phyloP scores from a whole-genome alignment of 148 eudicot species.

The Fallopia convolvulus region DNA sequence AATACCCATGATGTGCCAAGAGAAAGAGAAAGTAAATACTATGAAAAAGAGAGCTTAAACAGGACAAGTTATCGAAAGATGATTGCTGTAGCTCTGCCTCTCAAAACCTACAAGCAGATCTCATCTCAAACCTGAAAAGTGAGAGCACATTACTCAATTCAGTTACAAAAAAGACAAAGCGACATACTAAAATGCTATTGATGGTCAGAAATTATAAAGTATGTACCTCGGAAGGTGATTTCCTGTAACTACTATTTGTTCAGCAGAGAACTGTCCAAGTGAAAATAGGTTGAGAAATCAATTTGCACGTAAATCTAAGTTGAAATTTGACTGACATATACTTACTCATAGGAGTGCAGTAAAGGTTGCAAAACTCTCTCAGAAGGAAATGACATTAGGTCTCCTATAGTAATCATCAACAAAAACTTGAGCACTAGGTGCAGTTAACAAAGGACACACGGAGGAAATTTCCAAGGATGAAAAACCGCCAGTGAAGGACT shows the following conservation, averaged over 20 bases:
- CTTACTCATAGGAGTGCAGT: constrained; percentile 63
- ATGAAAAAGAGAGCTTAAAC: constrained; percentile 14
- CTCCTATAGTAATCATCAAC: constrained; percentile 45
- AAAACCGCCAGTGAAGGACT: constrained; percentile 87
- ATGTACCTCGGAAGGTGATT: constrained; percentile 35
- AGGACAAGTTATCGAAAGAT: constrained; percentile 30
- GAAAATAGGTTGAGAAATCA: neutral
- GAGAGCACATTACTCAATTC: neutral
- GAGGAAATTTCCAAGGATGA: constrained; percentile 56
- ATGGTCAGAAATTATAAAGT: neutral
- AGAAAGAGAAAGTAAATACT: constrained; percentile 14
- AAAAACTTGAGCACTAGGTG: constrained; percentile 55
- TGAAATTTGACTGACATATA: neutral
- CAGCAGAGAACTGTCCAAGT: constrained; percentile 23
- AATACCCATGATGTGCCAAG: constrained; percentile 31
- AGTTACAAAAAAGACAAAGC: neutral
- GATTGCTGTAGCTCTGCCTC: constrained; percentile 24
- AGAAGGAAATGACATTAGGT: constrained; percentile 50
- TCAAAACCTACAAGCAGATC: constrained; percentile 13
- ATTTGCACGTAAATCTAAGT: neutral
- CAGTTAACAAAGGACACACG: constrained; percentile 79
- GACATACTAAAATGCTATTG: neutral
- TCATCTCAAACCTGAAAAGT: constrained; percentile 11
- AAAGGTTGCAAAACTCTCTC: constrained; percentile 49
- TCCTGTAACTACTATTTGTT: constrained; percentile 36